Evolutionary conservation across 352 stramenopile species (phyloP).

Genomic region (Pythium volutum): DNA sequence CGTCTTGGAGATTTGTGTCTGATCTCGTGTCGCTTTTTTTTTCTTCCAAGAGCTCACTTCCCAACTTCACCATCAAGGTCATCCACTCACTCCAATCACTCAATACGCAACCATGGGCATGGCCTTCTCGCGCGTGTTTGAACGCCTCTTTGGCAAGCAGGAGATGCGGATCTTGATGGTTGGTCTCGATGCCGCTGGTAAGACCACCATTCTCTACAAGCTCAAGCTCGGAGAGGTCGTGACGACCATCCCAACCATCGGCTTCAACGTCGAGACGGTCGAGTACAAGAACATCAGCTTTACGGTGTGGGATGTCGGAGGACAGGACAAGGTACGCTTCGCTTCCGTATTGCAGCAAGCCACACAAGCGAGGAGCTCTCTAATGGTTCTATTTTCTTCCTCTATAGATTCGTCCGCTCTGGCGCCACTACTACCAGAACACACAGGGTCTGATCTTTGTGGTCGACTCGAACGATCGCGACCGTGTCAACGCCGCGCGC

Average conservation of each 20-base stretch:
- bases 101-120: too few relatives aligned
- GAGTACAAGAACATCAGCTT: slow-evolving; percentile 95
- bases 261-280: slow-evolving; percentile 95
- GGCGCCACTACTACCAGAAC: slow-evolving; percentile 99
- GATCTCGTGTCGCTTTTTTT: not conserved
- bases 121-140: slow-evolving; percentile 96
- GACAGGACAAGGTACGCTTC: too few relatives aligned
- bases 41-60: too few relatives aligned
- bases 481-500: slow-evolving; percentile 97
- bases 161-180: slow-evolving; percentile 99
- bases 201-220: slow-evolving; percentile 99
- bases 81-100: too few relatives aligned
- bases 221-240: slow-evolving; percentile 98
- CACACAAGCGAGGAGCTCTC: too few relatives aligned
- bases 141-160: slow-evolving; percentile 98
- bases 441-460: slow-evolving; percentile 98
- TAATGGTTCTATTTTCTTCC: too few relatives aligned
- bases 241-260: slow-evolving; percentile 99
- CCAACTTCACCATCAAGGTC: too few relatives aligned
- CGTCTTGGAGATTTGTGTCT: not conserved
- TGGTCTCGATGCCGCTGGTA: slow-evolving; percentile 99
- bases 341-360: too few relatives aligned
- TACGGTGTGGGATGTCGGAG: slow-evolving; percentile 99
- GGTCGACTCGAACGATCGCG: slow-evolving; percentile 94
- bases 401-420: slow-evolving; percentile 99